Evolutionary conservation across 306 rosid genomes (phyloP).

Genomic region (barrel medic (Medicago truncatula)): MtrunA17r5.0-ANR NC_053044.1:35608001-35608500

Average conservation of each 20-base stretch:
- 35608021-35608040: conserved; percentile 34
- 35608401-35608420: too few relatives aligned
- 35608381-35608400: too few relatives aligned
- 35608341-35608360: too few relatives aligned
- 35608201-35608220: too few relatives aligned
- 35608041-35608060: conserved; percentile 29
- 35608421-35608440: too few relatives aligned
- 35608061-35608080: conserved; percentile 27
- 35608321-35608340: too few relatives aligned
- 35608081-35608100: conserved; percentile 62
- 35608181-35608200: conserved; percentile 44
- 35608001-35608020: conserved; percentile 23
- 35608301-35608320: conserved; percentile 18
- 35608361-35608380: too few relatives aligned
- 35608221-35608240: conserved; percentile 19
- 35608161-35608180: conserved; percentile 87
- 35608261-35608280: conserved; percentile 22
- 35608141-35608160: conserved; percentile 95
- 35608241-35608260: conserved; percentile 54
- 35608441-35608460: too few relatives aligned
- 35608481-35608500: too few relatives aligned
- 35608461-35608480: too few relatives aligned
- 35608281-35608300: neutral
- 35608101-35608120: conserved; percentile 72
- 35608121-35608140: conserved; percentile 92